Conservation (phyloP, 2,329 filamentous ascomycete genomes). For the Botryotinia narcissicola region DNA sequence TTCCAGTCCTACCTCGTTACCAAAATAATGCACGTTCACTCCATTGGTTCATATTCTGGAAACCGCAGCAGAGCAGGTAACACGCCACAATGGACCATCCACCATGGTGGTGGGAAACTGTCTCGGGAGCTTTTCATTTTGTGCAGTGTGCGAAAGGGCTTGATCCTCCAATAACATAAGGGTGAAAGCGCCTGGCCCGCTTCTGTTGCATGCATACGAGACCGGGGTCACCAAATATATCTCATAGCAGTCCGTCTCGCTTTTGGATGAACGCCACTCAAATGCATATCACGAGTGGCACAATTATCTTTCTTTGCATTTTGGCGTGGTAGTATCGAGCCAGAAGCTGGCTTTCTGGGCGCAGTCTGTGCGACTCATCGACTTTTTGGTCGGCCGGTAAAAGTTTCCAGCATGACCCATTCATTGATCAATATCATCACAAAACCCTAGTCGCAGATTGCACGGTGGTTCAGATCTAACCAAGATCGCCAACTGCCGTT, state of each 20-base stretch:
- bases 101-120: conserved; percentile 11
- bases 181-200: conserved; percentile 5
- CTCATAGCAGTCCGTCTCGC: background rate
- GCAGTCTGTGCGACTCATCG: conserved; percentile 3
- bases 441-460: conserved; percentile 18
- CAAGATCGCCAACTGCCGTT: conserved; percentile 21
- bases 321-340: conserved; percentile 7
- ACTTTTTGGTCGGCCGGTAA: conserved; percentile 14
- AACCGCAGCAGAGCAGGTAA: background rate
- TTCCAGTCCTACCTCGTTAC: conserved; percentile 9
- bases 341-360: conserved; percentile 3
- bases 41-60: background rate
- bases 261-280: background rate
- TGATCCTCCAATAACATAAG: background rate
- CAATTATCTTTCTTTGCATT: background rate
- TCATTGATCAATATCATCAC: conserved; percentile 9
- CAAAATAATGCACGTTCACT: background rate
- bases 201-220: conserved; percentile 12
- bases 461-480: conserved; percentile 19
- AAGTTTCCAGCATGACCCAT: conserved; percentile 20
- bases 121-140: conserved; percentile 12
- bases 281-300: conserved; percentile 15
- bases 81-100: conserved; percentile 7
- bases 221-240: background rate
- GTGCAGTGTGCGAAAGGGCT: background rate